Evolutionary conservation across 1,284 basidiomycete species (phyloP), one percentile per base, ranked within the genome.

Genomic region (Tylopilus sp.): DNA sequence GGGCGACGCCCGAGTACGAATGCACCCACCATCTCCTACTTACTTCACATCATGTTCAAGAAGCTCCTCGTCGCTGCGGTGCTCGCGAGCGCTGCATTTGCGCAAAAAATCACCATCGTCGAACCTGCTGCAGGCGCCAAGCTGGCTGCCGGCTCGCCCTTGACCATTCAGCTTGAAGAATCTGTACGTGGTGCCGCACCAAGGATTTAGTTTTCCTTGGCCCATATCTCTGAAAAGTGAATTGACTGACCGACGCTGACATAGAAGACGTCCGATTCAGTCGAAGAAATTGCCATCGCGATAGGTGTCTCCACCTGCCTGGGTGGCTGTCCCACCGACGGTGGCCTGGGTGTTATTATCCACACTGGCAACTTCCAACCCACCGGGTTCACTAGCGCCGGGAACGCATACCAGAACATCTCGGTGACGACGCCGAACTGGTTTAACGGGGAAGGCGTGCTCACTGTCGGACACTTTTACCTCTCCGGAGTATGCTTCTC

Each of bases 111-210:
- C 33, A 37, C 31, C 31, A 78, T 82, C 37, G 72, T 70, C 4
- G 66, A 60, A 11, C 81, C 80, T 2, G 36, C 53, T 0, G 66
- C 68, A 14, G 72, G 71, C 6, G 51, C 68, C 10, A 61, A 61
- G 2, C 67, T 81, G n/a, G 48, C 47, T 0, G 62, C 76, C 14
- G 79, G 79, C 5, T 65, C 68, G 7, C 65, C 64, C 36, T 54
- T 81, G 52, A 72, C 67, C 24, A 75, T 82, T 17, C 72, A 78
- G 51, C 65, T 82, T 49, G 73, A 76, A 53, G 65, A 71, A 48
- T 75, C 78, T 2, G 80, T 82, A 61, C 40, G 76, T 68, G 19
- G n/a, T n/a, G n/a, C n/a, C n/a, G n/a, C n/a, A n/a, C n/a, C n/a
- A n/a, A n/a, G n/a, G n/a, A n/a, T n/a, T n/a, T n/a, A n/a, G n/a